These are phyloP conservation scores for Ceratobasidium sp. DNA, from an alignment of 1,284 basidiomycete species.

Conservation along the genomic window DNA sequence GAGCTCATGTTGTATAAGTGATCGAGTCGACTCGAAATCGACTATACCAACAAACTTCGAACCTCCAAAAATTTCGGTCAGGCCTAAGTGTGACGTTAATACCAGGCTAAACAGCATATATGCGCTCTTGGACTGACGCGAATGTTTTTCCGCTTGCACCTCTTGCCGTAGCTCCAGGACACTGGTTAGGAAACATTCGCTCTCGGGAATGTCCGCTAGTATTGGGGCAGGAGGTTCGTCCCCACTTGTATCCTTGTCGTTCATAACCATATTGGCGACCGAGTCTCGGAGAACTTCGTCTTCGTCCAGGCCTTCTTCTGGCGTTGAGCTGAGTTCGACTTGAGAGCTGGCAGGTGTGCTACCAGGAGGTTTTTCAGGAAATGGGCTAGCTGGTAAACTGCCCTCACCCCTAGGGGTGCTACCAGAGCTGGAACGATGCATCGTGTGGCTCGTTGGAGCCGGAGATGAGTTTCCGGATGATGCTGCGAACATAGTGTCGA, in stretches of 20 bases:
- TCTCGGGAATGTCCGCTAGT: conserved; percentile 65
- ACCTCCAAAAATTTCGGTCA: conserved; percentile 85
- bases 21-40: conserved; percentile 78
- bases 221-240: conserved; percentile 48
- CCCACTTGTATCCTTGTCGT: conserved; percentile 20
- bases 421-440: conserved; percentile 60
- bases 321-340: not conserved
- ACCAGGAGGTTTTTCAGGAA: conserved; percentile 42
- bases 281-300: conserved; percentile 42
- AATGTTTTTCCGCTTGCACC: conserved; percentile 72
- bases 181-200: conserved; percentile 84
- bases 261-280: conserved; percentile 41
- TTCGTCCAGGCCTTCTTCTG: conserved; percentile 34
- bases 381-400: conserved; percentile 50
- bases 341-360: conserved; percentile 8
- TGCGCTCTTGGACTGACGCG: conserved; percentile 64
- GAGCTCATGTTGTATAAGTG: conserved; percentile 89
- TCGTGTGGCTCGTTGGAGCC: not conserved
- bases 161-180: conserved; percentile 75
- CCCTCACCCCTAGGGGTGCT: not conserved
- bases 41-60: conserved; percentile 96
- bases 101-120: not conserved
- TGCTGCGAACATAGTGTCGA: conserved; percentile 87
- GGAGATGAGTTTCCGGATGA: conserved; percentile 32
- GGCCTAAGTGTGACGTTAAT: conserved; percentile 62